These are phyloP conservation scores for Xylaria sp. DNA, from an alignment of 2,329 filamentous ascomycete species.

Conservation along the genomic window DNA sequence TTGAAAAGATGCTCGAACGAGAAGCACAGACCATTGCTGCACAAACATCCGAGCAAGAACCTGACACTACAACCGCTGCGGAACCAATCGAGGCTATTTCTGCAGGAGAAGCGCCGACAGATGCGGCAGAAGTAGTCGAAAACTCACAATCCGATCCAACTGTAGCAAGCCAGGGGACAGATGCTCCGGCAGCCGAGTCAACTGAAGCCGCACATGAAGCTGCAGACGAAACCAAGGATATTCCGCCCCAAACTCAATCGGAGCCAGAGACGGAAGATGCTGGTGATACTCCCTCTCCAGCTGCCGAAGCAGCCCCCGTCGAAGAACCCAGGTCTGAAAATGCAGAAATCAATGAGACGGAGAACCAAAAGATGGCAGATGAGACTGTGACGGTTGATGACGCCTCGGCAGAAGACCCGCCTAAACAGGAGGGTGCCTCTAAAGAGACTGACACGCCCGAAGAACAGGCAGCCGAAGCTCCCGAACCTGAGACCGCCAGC, in stretches of 20 bases:
- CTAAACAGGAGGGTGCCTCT: constrained; percentile 9
- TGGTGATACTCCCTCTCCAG: constrained; percentile 6
- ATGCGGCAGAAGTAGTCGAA: constrained; percentile 9
- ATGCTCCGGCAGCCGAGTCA: constrained; percentile 4
- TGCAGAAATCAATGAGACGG: constrained; percentile 12
- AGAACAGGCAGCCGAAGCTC: not conserved
- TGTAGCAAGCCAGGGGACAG: constrained; percentile 14
- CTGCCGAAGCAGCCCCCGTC: constrained; percentile 1
- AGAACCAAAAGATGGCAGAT: constrained; percentile 15
- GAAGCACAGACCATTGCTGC: not conserved
- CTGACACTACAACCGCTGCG: not conserved
- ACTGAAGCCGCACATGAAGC: constrained; percentile 6
- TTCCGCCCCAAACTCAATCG: constrained; percentile 13
- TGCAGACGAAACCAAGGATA: constrained; percentile 5
- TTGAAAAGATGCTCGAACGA: constrained; percentile 22
- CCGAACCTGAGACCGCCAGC: not conserved
- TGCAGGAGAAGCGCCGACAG: constrained; percentile 14
- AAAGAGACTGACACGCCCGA: constrained; percentile 7
- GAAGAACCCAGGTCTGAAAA: constrained; percentile 21
- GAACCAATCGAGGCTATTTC: constrained; percentile 6
- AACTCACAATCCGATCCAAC: not conserved
- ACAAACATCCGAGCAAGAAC: constrained; percentile 20
- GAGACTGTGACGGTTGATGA: constrained; percentile 4
- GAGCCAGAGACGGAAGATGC: constrained; percentile 16
- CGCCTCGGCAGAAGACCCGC: not conserved